Evolutionary conservation across 345 rosid species (phyloP), one percentile per base, ranked within the genome.

Genomic region (Hibiscus trionum): DNA sequence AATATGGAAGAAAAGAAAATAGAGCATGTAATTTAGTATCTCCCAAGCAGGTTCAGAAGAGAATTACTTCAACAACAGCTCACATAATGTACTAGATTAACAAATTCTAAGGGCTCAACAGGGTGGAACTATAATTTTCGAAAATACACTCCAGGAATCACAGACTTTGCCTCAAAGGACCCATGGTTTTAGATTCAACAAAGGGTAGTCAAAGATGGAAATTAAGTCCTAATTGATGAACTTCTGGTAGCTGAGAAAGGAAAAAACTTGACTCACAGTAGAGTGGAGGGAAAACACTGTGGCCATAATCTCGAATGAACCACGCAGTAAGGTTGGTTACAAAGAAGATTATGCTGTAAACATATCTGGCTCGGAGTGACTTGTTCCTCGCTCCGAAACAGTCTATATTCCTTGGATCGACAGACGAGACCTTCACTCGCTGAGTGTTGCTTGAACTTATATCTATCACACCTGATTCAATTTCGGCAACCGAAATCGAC

Each of bases 281-380:
- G 61, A 85, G 77, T 65, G 76, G 72, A 55, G 88, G 57, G 7
- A 91, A 58, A 61, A 82, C 14, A 76, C 60, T 86, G 73, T 88
- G 92, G 1, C 92, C 97, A 24, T 89, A 93, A 78, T 93, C 98
- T 1, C 97, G 96, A 70, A 93, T 78, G 31, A 87, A 87, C 97
- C 98, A 93, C 60, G 97, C 96, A 49, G 75, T 76, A 4, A 93
- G 91, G 68, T 89, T 93, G 44, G 65, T 84, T 1, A 86, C 29
- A 76, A 91, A 74, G 85, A 91, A 93, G 78, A 89, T 85, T 47
- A 79, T 76, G 79, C 93, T 96, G 52, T 91, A 91, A 47, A 75
- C 61, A 69, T 87, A 91, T 29, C 98, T 91, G 73, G 90, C 90
- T 78, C 74, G 73, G 24, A 87, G 69, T 3, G 93, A 86, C 65